Base-by-base conservation (phyloP, 352 stramenopile genomes). In the Globisporangium acanthophoron region DNA sequence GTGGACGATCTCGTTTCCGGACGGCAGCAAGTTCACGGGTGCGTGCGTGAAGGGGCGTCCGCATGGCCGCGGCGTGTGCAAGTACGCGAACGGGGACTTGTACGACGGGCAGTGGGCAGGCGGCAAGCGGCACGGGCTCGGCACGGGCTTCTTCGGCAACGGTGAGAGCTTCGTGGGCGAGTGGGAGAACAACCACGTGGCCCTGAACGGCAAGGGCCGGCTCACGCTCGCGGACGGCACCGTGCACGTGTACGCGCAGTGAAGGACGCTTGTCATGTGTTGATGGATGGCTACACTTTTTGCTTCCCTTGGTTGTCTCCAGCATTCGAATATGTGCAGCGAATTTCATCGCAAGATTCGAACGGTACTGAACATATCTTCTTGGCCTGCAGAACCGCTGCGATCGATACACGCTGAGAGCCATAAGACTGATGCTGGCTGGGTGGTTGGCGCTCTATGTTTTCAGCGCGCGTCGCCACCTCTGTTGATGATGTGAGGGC, bases 21-120 rank as follows among this genome's bases (percentile, higher is more conserved):
- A 88, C 41, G 68, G 76, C 33, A 90, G 79, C 61, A 87, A 88
- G 56, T 92, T 89, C 63, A 89, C 73, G 12, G 82, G 82, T 12
- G 57, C 77, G 39, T 92, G 82, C 31, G 64, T 89, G 18, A 74
- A 73, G 9, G 71, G 76, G n/a, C 70, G 76, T 27, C 79, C 82
- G 13, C 78, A 92, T 37, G 80, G 85, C 9, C 78, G 65, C 18
- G 85, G 85, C 3, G 72, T 90, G 40, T 85, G 89, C 59, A 89
- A 90, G 48, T 94, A 92, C 46, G 79, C 83, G 43, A 88, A 88
- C 41, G 85, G 87, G 3, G 87, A 95, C 49, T 46, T 90, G 47
- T 96, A 96, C 63, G 81, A 88, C 29, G 87, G 87, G 1, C 71
- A 85, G 54, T 96, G 87, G 87, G 66, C 92, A 12, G 58, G 88